phyloP scores from a whole-genome alignment of 306 rosid species.

The Adenanthera pavonina region DNA sequence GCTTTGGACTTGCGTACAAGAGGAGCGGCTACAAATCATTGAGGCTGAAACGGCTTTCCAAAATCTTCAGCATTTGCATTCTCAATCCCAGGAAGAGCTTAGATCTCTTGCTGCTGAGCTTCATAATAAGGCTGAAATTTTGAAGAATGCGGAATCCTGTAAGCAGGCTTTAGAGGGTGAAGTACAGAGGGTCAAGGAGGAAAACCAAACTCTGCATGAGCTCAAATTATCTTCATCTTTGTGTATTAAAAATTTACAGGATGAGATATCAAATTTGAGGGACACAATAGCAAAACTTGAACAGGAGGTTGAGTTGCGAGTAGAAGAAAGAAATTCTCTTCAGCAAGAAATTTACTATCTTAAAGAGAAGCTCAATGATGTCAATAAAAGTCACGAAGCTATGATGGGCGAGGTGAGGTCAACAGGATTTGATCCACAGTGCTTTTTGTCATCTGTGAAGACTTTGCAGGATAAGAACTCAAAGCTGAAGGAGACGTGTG shows the following conservation, averaged over 20 bases:
- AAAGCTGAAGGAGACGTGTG: constrained; percentile 66
- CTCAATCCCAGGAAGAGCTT: constrained; percentile 88
- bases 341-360: constrained; percentile 94
- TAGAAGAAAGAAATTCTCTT: constrained; percentile 85
- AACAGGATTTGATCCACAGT: constrained; percentile 67
- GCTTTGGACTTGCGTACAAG: constrained; percentile 83
- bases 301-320: constrained; percentile 76
- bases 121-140: constrained; percentile 56
- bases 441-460: constrained; percentile 73
- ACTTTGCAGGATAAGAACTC: constrained; percentile 71
- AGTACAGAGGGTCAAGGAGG: constrained; percentile 65
- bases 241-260: constrained; percentile 73
- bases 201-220: constrained; percentile 71
- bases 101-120: constrained; percentile 72
- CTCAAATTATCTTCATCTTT: constrained; percentile 71
- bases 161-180: constrained; percentile 70
- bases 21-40: constrained; percentile 73
- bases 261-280: constrained; percentile 71
- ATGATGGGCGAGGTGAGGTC: constrained; percentile 72
- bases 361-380: constrained; percentile 72
- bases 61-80: constrained; percentile 86
- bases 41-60: constrained; percentile 99
- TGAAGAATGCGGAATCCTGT: constrained; percentile 62
- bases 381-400: constrained; percentile 63
- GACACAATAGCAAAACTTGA: constrained; percentile 77